Evolutionary conservation across 129 eudicot species (phyloP).

Genomic region (Smallanthus sonchifolius): DNA sequence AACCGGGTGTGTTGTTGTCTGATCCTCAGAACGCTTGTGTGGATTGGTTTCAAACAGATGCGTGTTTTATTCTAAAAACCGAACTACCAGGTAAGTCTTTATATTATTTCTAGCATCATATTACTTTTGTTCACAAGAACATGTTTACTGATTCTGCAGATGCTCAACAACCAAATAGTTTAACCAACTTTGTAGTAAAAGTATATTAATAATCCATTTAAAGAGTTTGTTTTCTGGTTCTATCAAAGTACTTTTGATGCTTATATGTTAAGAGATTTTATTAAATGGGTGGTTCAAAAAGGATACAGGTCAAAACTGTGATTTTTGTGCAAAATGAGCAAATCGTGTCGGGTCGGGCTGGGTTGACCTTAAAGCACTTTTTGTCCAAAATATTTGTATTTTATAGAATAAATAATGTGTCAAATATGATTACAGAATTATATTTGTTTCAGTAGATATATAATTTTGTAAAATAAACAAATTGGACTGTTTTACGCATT

Average conservation of each 20-base stretch:
- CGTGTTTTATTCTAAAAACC: constrained; percentile 52
- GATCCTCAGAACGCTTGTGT: constrained; percentile 32
- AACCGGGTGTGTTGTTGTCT: constrained; percentile 49
- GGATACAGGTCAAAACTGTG: background rate
- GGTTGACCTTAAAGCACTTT: background rate
- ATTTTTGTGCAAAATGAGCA: background rate
- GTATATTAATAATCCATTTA: background rate
- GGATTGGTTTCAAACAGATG: constrained; percentile 62
- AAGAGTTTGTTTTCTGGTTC: background rate
- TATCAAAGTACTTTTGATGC: background rate
- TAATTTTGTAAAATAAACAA: background rate
- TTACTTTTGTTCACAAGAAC: background rate
- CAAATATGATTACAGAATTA: background rate
- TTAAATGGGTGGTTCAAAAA: background rate
- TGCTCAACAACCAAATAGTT: background rate
- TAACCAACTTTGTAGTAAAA: background rate
- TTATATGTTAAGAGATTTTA: background rate
- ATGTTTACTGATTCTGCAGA: background rate
- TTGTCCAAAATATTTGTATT: background rate
- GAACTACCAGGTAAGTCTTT: constrained; percentile 54
- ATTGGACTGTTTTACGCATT: too few relatives aligned
- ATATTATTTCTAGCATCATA: background rate
- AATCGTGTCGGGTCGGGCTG: background rate
- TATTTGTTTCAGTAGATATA: background rate
- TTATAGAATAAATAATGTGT: background rate